These are phyloP conservation scores for Backusella macrospora DNA, from an alignment of 192 early-diverging fungal genomes.

Conservation along the genomic window DNA sequence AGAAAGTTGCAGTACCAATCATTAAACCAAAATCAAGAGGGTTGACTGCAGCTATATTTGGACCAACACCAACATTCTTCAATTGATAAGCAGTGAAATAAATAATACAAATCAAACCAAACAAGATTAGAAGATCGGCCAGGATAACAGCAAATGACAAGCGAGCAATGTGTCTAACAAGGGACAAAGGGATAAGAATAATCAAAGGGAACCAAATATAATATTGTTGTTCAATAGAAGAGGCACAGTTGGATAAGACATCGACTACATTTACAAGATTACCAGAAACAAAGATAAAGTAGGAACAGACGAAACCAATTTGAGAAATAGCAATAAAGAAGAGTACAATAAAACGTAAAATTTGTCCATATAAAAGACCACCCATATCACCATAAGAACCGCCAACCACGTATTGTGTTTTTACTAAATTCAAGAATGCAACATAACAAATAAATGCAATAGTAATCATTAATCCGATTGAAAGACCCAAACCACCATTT, in stretches of 20 bases:
- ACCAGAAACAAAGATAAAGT: constrained; percentile 87
- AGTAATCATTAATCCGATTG: constrained; percentile 60
- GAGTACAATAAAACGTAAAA: constrained; percentile 36
- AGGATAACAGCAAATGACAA: constrained; percentile 62
- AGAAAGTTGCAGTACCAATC: constrained; percentile 67
- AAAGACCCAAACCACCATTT: constrained; percentile 69
- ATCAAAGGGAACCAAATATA: constrained; percentile 80
- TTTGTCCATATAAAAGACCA: constrained; percentile 24
- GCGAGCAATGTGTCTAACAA: constrained; percentile 66
- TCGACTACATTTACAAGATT: constrained; percentile 75
- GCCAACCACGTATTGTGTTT: constrained; percentile 53
- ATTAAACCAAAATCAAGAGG: constrained; percentile 63
- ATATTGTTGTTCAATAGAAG: constrained; percentile 60
- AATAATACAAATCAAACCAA: constrained; percentile 72
- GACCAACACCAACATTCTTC: constrained; percentile 47
- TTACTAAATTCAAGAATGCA: constrained; percentile 52
- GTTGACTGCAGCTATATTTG: constrained; percentile 63
- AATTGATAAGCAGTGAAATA: constrained; percentile 57
- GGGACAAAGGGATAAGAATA: constrained; percentile 68
- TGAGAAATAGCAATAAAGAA: constrained; percentile 67
- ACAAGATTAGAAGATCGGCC: constrained; percentile 74
- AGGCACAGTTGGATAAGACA: constrained; percentile 63
- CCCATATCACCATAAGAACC: constrained; percentile 68
- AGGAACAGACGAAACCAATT: constrained; percentile 88
- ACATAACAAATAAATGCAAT: constrained; percentile 64